A percentile compares a stretch with the other conserved stretches of the same genome.
These are phyloP conservation scores for Irpex rosettiformis DNA, from an alignment of 1,284 basidiomycete species.

Conservation along the genomic window DNA sequence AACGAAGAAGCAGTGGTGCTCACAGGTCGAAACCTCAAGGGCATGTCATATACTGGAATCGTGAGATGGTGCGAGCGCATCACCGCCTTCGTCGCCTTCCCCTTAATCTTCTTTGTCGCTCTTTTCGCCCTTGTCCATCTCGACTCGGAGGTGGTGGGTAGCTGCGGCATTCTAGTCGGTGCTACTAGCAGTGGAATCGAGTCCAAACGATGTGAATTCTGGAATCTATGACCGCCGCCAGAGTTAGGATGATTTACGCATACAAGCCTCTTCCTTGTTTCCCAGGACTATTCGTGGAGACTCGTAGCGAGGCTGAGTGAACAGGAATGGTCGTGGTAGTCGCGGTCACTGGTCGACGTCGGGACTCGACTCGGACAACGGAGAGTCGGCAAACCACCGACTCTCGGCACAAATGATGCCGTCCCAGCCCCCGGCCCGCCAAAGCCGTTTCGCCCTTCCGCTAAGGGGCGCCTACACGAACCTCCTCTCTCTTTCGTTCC, in stretches of 20 bases:
- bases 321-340: neutral
- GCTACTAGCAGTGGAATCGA: neutral
- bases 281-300: too few relatives aligned
- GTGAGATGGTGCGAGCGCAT: conserved; percentile 55
- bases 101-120: conserved; percentile 28
- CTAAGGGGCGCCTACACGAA: neutral
- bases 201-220: too few relatives aligned
- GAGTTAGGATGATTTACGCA: too few relatives aligned
- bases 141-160: neutral
- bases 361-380: conserved; percentile 4
- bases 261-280: too few relatives aligned
- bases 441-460: neutral
- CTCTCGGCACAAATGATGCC: neutral
- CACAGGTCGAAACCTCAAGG: conserved; percentile 70
- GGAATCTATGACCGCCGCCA: too few relatives aligned
- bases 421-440: neutral
- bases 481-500: neutral
- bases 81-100: conserved; percentile 40
- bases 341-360: conserved; percentile 8
- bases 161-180: neutral
- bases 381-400: neutral
- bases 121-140: conserved; percentile 23
- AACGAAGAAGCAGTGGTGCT: conserved; percentile 23
- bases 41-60: conserved; percentile 66
- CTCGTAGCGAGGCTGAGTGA: too few relatives aligned